phyloP scores from a whole-genome alignment of 306 rosid genomes.

The Gastrolobium bilobum region DNA sequence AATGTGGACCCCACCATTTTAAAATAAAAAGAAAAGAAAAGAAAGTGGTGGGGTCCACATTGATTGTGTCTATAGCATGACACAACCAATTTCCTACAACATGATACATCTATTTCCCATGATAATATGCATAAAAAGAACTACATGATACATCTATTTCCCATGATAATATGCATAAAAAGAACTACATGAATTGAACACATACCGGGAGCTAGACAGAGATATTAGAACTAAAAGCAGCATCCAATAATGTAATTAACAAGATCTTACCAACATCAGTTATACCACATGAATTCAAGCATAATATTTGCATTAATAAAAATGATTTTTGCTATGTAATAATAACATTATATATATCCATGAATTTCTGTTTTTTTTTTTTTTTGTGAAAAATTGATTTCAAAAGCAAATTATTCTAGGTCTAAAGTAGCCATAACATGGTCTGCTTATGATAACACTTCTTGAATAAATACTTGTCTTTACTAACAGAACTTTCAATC shows the following conservation, averaged over 20 bases:
- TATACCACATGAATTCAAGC: constrained; percentile 13
- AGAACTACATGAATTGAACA: neutral
- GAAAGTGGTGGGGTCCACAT: no score
- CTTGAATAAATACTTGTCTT: constrained; percentile 29
- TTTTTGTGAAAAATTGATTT: neutral
- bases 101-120: no score
- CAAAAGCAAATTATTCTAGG: constrained; percentile 21
- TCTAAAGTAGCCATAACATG: constrained; percentile 4
- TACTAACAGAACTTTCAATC: constrained; percentile 34
- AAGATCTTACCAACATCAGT: neutral
- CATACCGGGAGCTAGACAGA: neutral
- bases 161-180: neutral
- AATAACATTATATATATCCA: neutral
- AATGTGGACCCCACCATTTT: no score
- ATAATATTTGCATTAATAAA: constrained; percentile 26
- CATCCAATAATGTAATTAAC: neutral
- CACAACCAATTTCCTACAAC: no score
- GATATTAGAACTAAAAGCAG: neutral
- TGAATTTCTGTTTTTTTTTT: neutral
- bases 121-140: no score
- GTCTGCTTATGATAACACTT: constrained; percentile 29
- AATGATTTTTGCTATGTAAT: constrained; percentile 3
- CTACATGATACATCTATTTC: no score
- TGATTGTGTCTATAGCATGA: no score
- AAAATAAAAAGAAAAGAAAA: no score